Evolutionary conservation across 768 basidiomycete species (phyloP), one percentile per base, ranked within the genome.

Genomic region (Symmetrospora coprosmae): DNA sequence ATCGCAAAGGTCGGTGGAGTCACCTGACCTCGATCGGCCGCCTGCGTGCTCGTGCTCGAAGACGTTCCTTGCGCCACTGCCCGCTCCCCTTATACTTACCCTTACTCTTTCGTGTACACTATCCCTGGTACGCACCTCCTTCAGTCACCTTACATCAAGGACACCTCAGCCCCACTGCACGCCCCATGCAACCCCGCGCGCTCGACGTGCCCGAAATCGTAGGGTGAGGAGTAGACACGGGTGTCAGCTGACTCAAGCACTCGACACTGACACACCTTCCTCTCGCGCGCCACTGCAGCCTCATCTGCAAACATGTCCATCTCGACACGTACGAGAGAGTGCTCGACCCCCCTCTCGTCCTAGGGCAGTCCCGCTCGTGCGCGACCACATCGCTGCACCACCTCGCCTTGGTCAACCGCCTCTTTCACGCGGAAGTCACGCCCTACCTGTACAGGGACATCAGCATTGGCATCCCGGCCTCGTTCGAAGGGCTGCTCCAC

Each of bases 311-410:
- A 21, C 31, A 33, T 31, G 30, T 50, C 27, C 38, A 50, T 35
- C 8, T 21, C 16, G 49, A 50, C 21, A 21, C 28, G 11, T 50
- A 34, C n/a, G 31, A 50, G 33, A 21, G 38, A 14, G 31, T 35
- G 6, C 49, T 50, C 33, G 49, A 50, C 49, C 49, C 49, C 38
- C 49, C 49, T 27, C 49, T 50, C n/a, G 49, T 50, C 28, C 33
- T 35, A 34, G 49, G 49, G 23, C 23, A 35, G 28, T 31, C 31
- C 28, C 33, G 38, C 21, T 21, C 23, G 8, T 5, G 31, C 6
- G 25, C 49, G 19, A 19, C 31, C 14, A 8, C 49, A 13, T 9
- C 49, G 17, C 49, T 50, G 21, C 13, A 9, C 38, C 31, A 30
- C 27, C 49, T 50, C 33, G 4, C 49, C 7, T 35, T 30, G 11